Conservation (phyloP, 805 yeast genomes). For the Pichia sporocuriosa region DNA sequence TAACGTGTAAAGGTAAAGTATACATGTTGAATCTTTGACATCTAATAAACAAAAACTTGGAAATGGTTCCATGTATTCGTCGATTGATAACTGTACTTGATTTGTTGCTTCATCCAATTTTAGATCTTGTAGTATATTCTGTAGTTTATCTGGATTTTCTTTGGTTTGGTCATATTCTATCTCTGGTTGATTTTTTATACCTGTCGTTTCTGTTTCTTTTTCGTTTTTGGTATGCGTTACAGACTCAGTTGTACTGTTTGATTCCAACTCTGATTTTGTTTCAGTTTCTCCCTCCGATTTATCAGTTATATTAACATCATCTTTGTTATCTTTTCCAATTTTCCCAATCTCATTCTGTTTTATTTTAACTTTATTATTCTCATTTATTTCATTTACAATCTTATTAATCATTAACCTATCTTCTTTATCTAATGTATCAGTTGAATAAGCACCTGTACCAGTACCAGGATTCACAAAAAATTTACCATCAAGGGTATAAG, state of each 20-base stretch:
- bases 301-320: neutral
- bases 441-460: constrained; percentile 81
- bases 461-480: constrained; percentile 96
- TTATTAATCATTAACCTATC: neutral
- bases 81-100: no score
- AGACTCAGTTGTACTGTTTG: no score
- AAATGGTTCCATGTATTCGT: constrained; percentile 22
- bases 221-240: no score
- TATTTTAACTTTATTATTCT: neutral
- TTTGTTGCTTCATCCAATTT: no score
- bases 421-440: constrained; percentile 12
- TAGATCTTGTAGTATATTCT: no score
- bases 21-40: constrained; percentile 42
- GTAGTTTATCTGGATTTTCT: no score
- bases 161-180: no score
- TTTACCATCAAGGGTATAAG: constrained; percentile 85
- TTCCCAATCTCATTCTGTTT: neutral
- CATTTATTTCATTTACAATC: neutral
- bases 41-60: constrained; percentile 75
- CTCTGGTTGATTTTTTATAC: no score
- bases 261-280: no score
- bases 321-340: neutral
- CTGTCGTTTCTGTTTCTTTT: no score
- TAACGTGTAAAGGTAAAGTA: constrained; percentile 78
- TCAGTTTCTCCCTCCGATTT: no score